Conservation (phyloP, 1,284 basidiomycete species). For the Papiliotrema flavescens region DNA sequence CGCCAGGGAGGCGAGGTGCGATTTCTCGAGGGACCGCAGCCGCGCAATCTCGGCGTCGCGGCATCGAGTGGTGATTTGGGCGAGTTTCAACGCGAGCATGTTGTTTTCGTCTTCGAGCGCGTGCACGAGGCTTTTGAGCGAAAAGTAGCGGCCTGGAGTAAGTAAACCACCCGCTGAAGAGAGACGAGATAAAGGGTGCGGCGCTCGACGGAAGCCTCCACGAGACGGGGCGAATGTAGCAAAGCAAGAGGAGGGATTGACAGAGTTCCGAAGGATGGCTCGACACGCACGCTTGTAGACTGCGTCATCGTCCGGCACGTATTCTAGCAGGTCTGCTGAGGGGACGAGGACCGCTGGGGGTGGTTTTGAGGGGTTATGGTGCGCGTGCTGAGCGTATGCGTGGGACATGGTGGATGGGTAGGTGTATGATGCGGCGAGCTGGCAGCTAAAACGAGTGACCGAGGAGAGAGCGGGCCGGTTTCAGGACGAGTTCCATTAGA, state of each 20-base stretch:
- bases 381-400: neutral
- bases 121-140: constrained; percentile 23
- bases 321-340: neutral
- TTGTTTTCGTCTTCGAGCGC: constrained; percentile 22
- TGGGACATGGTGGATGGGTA: neutral
- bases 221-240: neutral
- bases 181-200: no score
- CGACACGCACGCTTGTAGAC: constrained; percentile 8
- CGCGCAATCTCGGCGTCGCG: neutral
- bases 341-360: neutral
- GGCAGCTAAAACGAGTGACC: neutral
- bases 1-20: neutral
- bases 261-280: neutral
- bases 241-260: neutral
- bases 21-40: neutral
- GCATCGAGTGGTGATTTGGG: neutral
- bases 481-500: no score
- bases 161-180: neutral
- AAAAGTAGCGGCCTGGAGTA: constrained; percentile 18
- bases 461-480: neutral
- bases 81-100: constrained; percentile 10
- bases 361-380: neutral
- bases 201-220: neutral
- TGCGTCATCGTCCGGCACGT: constrained; percentile 1
- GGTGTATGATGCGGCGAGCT: neutral